phyloP scores from a whole-genome alignment of 257 asterid species.

The Mitragyna speciosa region DNA sequence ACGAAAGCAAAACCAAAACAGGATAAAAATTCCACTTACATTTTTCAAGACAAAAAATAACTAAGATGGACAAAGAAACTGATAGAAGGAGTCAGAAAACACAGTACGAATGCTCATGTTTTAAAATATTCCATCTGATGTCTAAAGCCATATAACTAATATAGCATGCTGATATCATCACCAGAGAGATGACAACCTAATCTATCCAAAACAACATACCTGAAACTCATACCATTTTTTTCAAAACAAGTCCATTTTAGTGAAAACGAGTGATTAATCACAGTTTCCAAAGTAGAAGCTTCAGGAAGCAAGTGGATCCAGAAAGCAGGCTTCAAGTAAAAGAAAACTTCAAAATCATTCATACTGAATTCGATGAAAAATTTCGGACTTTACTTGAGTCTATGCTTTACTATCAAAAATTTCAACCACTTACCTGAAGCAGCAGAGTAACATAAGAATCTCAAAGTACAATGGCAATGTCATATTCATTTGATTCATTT shows the following conservation, averaged over 20 bases:
- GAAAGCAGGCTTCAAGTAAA: neutral
- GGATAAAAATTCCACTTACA: neutral
- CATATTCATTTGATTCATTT: neutral
- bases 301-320: neutral
- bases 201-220: neutral
- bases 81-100: neutral
- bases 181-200: neutral
- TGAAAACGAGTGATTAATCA: neutral
- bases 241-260: no score
- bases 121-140: neutral
- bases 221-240: neutral
- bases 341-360: neutral
- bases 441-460: neutral
- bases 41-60: neutral
- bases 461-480: neutral
- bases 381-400: neutral
- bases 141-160: neutral
- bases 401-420: neutral
- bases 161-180: neutral
- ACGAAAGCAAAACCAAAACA: constrained; percentile 3
- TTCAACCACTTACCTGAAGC: neutral
- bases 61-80: neutral
- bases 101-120: neutral
- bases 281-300: neutral
- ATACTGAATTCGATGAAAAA: neutral